phyloP scores from a whole-genome alignment of 495 filamentous ascomycete genomes.

The Trichocladium antarcticum region DNA sequence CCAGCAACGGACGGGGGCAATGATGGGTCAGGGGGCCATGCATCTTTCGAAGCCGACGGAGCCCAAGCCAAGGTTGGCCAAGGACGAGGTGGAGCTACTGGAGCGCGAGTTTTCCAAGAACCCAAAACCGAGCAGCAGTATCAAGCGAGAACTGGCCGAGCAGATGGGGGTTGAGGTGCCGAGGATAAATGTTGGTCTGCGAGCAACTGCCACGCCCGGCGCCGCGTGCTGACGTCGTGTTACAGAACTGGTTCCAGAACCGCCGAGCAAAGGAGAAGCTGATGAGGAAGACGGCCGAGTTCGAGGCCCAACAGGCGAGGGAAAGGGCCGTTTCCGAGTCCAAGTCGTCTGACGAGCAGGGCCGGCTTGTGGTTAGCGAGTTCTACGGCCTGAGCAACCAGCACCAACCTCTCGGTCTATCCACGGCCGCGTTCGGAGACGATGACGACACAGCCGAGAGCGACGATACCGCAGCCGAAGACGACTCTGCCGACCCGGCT shows the following conservation, averaged over 20 bases:
- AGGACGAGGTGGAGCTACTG: slow-evolving; percentile 69
- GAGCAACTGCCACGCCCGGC: background rate
- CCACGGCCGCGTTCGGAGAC: slow-evolving; percentile 28
- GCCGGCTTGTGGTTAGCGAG: slow-evolving; percentile 18
- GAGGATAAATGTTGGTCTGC: slow-evolving; percentile 58
- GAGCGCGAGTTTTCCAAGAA: slow-evolving; percentile 66
- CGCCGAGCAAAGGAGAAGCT: slow-evolving; percentile 74
- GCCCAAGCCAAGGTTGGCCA: slow-evolving; percentile 59
- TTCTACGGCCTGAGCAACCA: slow-evolving; percentile 24
- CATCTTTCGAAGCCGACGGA: slow-evolving; percentile 36
- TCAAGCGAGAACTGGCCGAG: slow-evolving; percentile 63
- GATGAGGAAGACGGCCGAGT: slow-evolving; percentile 60
- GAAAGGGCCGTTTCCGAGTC: slow-evolving; percentile 37
- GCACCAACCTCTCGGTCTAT: slow-evolving; percentile 25
- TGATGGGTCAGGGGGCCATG: slow-evolving; percentile 25
- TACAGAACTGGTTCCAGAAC: slow-evolving; percentile 87
- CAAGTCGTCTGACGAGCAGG: slow-evolving; percentile 27
- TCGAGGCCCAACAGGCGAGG: slow-evolving; percentile 43
- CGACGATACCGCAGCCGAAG: slow-evolving; percentile 7
- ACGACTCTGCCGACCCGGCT: background rate
- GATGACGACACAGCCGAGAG: slow-evolving; percentile 7
- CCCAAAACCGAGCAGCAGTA: slow-evolving; percentile 65
- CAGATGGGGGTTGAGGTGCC: slow-evolving; percentile 61
- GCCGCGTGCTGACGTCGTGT: slow-evolving; percentile 21
- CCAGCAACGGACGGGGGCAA: slow-evolving; percentile 21